Percentiles rank a stretch among this genome's conserved stretches.
Conservation (phyloP, 83 land plant species). For the Isoetes engelmannii region DNA sequence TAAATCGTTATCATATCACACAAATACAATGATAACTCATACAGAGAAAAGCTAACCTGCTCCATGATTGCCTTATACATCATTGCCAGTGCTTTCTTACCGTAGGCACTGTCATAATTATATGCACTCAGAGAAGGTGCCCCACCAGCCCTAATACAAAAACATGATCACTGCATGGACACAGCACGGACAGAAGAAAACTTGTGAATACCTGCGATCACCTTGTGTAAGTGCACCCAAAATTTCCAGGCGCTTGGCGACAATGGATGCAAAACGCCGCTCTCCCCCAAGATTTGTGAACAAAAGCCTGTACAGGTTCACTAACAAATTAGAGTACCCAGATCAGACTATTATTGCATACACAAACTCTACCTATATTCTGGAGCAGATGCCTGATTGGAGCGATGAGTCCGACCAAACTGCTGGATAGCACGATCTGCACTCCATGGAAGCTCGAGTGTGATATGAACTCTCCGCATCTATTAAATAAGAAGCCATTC, state of each 20-base stretch:
- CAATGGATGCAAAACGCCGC: slow-evolving; percentile 93
- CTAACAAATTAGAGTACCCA: too few relatives aligned
- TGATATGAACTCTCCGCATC: slow-evolving; percentile 92
- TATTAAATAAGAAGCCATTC: slow-evolving; percentile 22
- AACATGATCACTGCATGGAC: neutral
- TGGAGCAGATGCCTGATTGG: slow-evolving; percentile 96
- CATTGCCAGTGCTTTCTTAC: slow-evolving; percentile 68
- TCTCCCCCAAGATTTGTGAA: slow-evolving; percentile 97
- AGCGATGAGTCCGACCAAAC: slow-evolving; percentile 96
- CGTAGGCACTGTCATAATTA: slow-evolving; percentile 87
- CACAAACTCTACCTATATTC: slow-evolving; percentile 57
- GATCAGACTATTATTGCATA: too few relatives aligned
- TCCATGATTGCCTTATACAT: slow-evolving; percentile 83
- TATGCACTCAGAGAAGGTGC: slow-evolving; percentile 86
- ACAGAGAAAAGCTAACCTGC: slow-evolving; percentile 40
- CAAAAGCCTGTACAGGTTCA: slow-evolving; percentile 55
- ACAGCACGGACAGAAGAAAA: neutral
- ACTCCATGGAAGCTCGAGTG: slow-evolving; percentile 98
- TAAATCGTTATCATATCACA: neutral
- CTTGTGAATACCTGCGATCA: slow-evolving; percentile 60
- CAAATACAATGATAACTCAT: slow-evolving; percentile 4
- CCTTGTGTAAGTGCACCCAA: slow-evolving; percentile 97
- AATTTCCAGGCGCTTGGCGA: slow-evolving; percentile 85
- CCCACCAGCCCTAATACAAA: slow-evolving; percentile 67
- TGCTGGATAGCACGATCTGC: slow-evolving; percentile 98